phyloP scores from a whole-genome alignment of 2,329 filamentous ascomycete species.

The Chalara sp. region DNA sequence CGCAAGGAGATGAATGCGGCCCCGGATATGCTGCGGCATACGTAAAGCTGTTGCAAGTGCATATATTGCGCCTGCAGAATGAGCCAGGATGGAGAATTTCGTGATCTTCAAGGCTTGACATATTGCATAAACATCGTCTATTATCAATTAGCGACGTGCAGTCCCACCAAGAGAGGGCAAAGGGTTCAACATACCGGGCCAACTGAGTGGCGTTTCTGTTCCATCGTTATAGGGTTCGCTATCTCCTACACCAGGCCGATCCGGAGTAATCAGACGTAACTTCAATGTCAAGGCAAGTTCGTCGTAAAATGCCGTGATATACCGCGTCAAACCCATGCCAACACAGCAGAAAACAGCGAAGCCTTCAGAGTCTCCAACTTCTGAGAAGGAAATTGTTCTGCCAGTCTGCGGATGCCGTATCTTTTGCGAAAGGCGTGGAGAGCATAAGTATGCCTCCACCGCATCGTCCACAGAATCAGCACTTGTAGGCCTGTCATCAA shows the following conservation, averaged over 20 bases:
- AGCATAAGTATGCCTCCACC: conserved; percentile 77
- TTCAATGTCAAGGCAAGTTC: conserved; percentile 86
- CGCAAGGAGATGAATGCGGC: conserved; percentile 86
- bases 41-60: conserved; percentile 89
- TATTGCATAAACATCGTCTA: conserved; percentile 82
- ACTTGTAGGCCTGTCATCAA: conserved; percentile 69
- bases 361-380: conserved; percentile 88
- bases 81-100: conserved; percentile 92
- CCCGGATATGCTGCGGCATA: conserved; percentile 93
- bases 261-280: conserved; percentile 84
- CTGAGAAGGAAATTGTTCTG: conserved; percentile 87
- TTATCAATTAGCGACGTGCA: conserved; percentile 17
- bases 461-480: conserved; percentile 84
- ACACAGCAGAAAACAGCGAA: conserved; percentile 94
- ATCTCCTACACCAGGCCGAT: conserved; percentile 88
- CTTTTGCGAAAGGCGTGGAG: conserved; percentile 79
- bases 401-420: conserved; percentile 81
- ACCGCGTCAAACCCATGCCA: conserved; percentile 94
- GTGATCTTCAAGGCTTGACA: conserved; percentile 88
- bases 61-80: conserved; percentile 97
- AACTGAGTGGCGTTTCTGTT: conserved; percentile 79
- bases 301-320: conserved; percentile 95
- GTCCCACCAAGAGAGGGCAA: not conserved
- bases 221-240: conserved; percentile 80
- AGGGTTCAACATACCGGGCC: conserved; percentile 64